A percentile compares a stretch with the other conserved stretches of the same genome.
Evolutionary conservation across 2,329 filamentous ascomycete genomes (phyloP).

Genomic region (Xylaria digitata): DNA sequence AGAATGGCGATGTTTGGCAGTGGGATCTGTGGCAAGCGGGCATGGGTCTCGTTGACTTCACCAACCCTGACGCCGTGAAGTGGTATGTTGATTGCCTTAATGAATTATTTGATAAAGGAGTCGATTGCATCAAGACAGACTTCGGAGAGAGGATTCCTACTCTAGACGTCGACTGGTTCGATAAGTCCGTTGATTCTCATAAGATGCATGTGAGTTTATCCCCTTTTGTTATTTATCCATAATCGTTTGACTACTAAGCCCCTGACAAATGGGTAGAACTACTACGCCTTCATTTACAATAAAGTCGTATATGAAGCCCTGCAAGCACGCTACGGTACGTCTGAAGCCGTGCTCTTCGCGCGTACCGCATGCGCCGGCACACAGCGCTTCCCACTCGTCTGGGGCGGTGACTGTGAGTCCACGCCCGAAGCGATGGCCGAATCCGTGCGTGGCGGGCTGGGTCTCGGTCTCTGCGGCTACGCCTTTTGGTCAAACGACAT

Average conservation of each 20-base stretch:
- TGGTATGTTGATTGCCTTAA: slow-evolving; percentile 74
- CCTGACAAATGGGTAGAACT: slow-evolving; percentile 61
- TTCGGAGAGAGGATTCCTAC: slow-evolving; percentile 79
- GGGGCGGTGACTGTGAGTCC: slow-evolving; percentile 81
- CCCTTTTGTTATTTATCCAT: background rate
- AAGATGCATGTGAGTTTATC: slow-evolving; percentile 69
- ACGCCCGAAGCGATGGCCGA: slow-evolving; percentile 80
- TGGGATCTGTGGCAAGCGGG: slow-evolving; percentile 83
- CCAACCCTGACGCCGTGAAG: slow-evolving; percentile 73
- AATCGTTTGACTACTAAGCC: background rate
- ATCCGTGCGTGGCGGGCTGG: slow-evolving; percentile 73
- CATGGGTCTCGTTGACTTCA: slow-evolving; percentile 80
- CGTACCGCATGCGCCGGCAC: slow-evolving; percentile 74
- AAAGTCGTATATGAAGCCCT: slow-evolving; percentile 75
- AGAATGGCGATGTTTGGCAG: slow-evolving; percentile 77
- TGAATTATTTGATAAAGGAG: slow-evolving; percentile 73
- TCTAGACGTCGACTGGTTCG: slow-evolving; percentile 72
- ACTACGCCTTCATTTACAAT: slow-evolving; percentile 80
- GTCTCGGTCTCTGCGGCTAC: slow-evolving; percentile 72
- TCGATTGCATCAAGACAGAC: slow-evolving; percentile 80
- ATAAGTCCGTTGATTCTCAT: slow-evolving; percentile 66
- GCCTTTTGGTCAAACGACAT: slow-evolving; percentile 78
- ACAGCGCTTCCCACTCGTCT: slow-evolving; percentile 76
- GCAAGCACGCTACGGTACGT: slow-evolving; percentile 62
- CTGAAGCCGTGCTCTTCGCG: slow-evolving; percentile 73